Percentiles rank a stretch among this genome's conserved stretches.
Evolutionary conservation across 805 yeast genomes (phyloP).

Genomic region (Starmerella floricola): DNA sequence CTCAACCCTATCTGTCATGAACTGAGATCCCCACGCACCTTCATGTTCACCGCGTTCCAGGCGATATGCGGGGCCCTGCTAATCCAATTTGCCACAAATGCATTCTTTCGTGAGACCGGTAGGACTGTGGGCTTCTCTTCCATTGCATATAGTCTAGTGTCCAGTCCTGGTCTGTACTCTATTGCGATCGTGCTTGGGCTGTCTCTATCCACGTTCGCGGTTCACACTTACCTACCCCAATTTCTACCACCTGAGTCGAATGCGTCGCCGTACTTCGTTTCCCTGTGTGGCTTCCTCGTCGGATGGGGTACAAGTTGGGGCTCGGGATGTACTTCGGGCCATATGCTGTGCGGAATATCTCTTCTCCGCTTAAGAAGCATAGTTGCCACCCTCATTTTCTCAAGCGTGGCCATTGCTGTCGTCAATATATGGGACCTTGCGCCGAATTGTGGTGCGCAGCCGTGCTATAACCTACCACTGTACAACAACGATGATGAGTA

Average conservation of each 20-base stretch:
- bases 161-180: constrained; percentile 24
- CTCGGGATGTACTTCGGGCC: constrained; percentile 46
- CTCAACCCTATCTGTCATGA: not conserved
- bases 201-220: constrained; percentile 26
- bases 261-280: constrained; percentile 7
- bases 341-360: constrained; percentile 41
- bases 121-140: constrained; percentile 39
- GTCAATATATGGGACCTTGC: constrained; percentile 9
- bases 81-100: constrained; percentile 37
- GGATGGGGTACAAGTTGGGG: constrained; percentile 41
- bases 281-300: constrained; percentile 33
- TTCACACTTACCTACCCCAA: constrained; percentile 17
- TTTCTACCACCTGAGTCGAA: constrained; percentile 5
- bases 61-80: constrained; percentile 38
- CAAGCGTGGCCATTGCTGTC: constrained; percentile 28
- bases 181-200: constrained; percentile 32
- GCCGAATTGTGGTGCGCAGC: constrained; percentile 3
- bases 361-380: constrained; percentile 36
- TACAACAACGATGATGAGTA: not conserved
- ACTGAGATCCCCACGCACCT: not conserved
- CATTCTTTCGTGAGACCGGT: constrained; percentile 33
- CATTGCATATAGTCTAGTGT: constrained; percentile 28
- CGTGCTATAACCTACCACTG: not conserved
- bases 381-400: constrained; percentile 35
- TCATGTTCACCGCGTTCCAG: constrained; percentile 38